phyloP scores from a whole-genome alignment of 140 eudicot genomes.

The Anethum foeniculum region DNA sequence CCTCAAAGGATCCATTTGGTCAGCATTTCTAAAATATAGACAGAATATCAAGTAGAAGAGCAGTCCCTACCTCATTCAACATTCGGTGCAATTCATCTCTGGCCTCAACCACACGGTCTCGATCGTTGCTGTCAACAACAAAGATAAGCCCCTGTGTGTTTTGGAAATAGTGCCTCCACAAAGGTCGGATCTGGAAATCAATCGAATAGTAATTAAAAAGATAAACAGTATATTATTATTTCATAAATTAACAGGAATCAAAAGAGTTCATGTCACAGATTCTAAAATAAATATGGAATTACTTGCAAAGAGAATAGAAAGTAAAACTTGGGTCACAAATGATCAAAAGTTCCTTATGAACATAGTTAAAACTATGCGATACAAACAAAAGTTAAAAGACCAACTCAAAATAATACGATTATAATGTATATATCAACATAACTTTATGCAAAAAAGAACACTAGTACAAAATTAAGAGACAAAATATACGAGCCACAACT shows the following conservation, averaged over 20 bases:
- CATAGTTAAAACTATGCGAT: no score
- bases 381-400: not conserved
- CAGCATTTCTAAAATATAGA: not conserved
- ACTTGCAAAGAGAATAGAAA: not conserved
- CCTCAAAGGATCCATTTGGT: not conserved
- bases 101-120: conserved; percentile 58
- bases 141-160: conserved; percentile 59
- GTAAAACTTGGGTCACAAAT: not conserved
- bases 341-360: not conserved
- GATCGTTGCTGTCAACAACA: conserved; percentile 56
- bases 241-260: not conserved
- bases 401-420: not conserved
- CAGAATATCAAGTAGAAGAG: not conserved
- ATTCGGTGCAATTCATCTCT: conserved; percentile 57
- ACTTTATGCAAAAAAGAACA: not conserved
- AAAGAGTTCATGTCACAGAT: not conserved
- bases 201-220: not conserved
- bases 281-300: not conserved
- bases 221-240: not conserved
- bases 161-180: conserved; percentile 62
- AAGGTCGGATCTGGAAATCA: conserved; percentile 41
- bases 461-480: not conserved
- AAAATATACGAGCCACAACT: conserved; percentile 16
- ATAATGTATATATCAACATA: not conserved
- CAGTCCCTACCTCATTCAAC: conserved; percentile 38